These are phyloP conservation scores for Ormosia emarginata DNA, from an alignment of 306 rosid species.

Conservation along the genomic window DNA sequence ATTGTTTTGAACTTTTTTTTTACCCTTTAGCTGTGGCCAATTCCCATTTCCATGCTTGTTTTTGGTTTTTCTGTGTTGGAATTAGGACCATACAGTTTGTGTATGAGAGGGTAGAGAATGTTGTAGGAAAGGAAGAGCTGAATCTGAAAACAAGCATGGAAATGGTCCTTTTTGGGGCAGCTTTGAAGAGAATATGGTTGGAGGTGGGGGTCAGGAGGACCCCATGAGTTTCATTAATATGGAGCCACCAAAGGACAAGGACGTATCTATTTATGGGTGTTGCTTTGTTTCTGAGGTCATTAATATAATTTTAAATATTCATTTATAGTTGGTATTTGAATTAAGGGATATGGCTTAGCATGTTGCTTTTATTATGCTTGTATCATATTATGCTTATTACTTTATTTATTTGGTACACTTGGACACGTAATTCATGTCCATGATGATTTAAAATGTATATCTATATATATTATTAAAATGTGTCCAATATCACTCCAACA, in stretches of 20 bases:
- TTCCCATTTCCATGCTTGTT: slow-evolving; percentile 71
- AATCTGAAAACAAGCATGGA: slow-evolving; percentile 78
- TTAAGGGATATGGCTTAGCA: slow-evolving; percentile 4
- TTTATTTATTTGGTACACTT: slow-evolving; percentile 6
- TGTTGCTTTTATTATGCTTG: background rate
- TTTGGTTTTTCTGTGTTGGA: slow-evolving; percentile 18
- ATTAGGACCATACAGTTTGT: slow-evolving; percentile 6
- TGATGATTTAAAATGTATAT: background rate
- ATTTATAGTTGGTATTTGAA: slow-evolving; percentile 25
- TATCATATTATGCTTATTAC: background rate
- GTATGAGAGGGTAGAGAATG: slow-evolving; percentile 16
- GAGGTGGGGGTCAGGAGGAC: slow-evolving; percentile 49
- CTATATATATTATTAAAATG: background rate
- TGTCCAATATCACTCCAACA: slow-evolving; percentile 5
- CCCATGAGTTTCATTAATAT: slow-evolving; percentile 72
- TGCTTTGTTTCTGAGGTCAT: slow-evolving; percentile 14
- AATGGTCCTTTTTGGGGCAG: slow-evolving; percentile 42
- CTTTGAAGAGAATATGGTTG: slow-evolving; percentile 27
- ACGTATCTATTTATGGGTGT: slow-evolving; percentile 19
- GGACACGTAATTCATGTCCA: background rate
- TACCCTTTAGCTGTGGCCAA: background rate
- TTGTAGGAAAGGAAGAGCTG: slow-evolving; percentile 34
- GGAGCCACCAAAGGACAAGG: slow-evolving; percentile 37
- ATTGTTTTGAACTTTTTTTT: background rate
- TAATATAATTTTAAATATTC: slow-evolving; percentile 5